Percentiles rank a stretch among this genome's conserved stretches.
Conservation (phyloP, 441 rosid species). For the Erysimum pusillum region DNA sequence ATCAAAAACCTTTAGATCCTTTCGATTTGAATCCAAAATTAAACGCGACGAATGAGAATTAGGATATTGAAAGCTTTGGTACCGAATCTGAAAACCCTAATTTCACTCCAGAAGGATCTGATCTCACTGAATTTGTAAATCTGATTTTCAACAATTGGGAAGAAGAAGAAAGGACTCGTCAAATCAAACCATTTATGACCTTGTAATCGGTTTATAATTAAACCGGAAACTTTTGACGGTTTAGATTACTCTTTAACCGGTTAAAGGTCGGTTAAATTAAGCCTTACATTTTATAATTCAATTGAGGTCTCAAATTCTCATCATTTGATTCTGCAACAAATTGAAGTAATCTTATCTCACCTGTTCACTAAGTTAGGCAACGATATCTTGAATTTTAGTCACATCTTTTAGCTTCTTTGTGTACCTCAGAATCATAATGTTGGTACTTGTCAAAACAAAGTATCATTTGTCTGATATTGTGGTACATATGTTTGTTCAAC, state of each 20-base stretch:
- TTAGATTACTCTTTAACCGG: background rate
- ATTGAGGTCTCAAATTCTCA: background rate
- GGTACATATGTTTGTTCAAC: background rate
- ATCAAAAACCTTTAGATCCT: constrained; percentile 12
- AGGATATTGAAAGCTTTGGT: background rate
- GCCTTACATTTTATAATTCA: background rate
- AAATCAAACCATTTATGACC: background rate
- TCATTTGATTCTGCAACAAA: background rate
- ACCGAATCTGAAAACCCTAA: constrained; percentile 17
- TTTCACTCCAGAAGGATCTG: constrained; percentile 19
- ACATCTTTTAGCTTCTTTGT: too few species aligned
- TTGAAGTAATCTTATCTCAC: too few species aligned
- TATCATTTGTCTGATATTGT: too few species aligned
- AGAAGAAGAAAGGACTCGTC: background rate
- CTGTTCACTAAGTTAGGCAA: too few species aligned
- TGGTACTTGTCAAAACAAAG: too few species aligned
- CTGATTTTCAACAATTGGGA: constrained; percentile 13
- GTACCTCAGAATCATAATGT: too few species aligned
- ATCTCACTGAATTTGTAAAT: constrained; percentile 8
- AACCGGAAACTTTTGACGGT: constrained; percentile 9
- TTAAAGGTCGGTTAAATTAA: background rate
- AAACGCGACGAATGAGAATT: background rate
- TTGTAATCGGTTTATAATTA: background rate
- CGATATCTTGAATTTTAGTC: too few species aligned
- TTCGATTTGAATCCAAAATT: background rate